Evolutionary conservation across 129 eudicot genomes (phyloP).

Genomic region (Chrysanthemum lavandulifolium): DNA sequence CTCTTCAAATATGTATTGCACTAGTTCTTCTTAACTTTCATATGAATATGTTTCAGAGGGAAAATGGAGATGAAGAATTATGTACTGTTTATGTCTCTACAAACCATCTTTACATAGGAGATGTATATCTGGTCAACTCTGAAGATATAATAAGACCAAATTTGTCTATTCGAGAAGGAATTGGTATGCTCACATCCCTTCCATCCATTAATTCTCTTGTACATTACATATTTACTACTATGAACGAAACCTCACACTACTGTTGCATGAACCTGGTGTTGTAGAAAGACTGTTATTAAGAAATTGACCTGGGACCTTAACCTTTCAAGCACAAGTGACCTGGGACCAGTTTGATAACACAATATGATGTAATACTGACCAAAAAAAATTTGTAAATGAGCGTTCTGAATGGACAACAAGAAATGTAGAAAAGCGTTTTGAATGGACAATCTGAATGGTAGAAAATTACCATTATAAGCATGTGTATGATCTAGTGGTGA

Average conservation of each 20-base stretch:
- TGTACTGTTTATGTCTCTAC: slow-evolving; percentile 93
- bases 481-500: background rate
- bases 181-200: slow-evolving; percentile 45
- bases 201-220: background rate
- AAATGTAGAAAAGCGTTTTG: no score
- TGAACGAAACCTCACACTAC: background rate
- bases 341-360: no score
- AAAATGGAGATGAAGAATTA: slow-evolving; percentile 82
- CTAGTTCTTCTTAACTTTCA: background rate
- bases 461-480: no score
- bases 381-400: no score
- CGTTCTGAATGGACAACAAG: no score
- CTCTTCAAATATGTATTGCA: background rate
- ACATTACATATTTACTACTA: background rate
- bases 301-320: no score
- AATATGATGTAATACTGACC: no score
- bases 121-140: slow-evolving; percentile 82
- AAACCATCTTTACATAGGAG: slow-evolving; percentile 92
- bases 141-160: slow-evolving; percentile 85
- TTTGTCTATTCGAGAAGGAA: slow-evolving; percentile 91
- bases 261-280: no score
- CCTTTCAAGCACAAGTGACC: no score
- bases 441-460: no score
- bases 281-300: no score
- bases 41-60: slow-evolving; percentile 50